Evolutionary conservation across 495 filamentous ascomycete genomes (phyloP).

Genomic region (Apiosordaria backusii): DNA sequence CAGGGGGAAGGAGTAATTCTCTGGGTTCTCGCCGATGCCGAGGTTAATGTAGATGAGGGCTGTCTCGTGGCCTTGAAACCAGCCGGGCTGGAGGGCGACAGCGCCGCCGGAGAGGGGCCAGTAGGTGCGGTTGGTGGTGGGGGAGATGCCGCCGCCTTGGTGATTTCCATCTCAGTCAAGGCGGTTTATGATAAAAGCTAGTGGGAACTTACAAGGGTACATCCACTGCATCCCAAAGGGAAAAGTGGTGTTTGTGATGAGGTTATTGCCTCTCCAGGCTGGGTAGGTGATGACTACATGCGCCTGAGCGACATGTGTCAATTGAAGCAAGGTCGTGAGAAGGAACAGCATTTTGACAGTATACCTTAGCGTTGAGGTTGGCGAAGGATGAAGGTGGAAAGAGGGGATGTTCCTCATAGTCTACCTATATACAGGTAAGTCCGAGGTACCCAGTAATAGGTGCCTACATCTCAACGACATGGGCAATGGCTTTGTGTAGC

Average conservation of each 20-base stretch:
- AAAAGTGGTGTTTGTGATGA: constrained; percentile 71
- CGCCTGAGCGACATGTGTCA: constrained; percentile 33
- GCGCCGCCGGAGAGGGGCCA: constrained; percentile 85
- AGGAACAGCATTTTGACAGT: background rate
- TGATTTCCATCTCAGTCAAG: background rate
- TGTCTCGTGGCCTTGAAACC: constrained; percentile 80
- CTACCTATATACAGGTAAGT: background rate
- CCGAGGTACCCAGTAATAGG: background rate
- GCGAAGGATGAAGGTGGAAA: background rate
- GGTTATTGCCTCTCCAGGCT: constrained; percentile 84
- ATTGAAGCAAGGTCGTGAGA: background rate
- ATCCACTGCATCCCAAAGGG: constrained; percentile 93
- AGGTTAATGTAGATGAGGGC: constrained; percentile 90
- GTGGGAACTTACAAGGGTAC: constrained; percentile 74
- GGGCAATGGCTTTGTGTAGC: background rate
- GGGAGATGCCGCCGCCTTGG: constrained; percentile 79
- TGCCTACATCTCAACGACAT: background rate
- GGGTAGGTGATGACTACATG: constrained; percentile 87
- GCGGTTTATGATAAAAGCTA: constrained; percentile 1
- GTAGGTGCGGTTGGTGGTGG: constrained; percentile 74
- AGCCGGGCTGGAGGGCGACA: constrained; percentile 76
- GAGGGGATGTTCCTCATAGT: background rate
- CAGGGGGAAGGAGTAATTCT: constrained; percentile 68
- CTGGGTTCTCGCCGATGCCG: constrained; percentile 61
- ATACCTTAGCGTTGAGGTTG: background rate